Conservation (phyloP, 352 stramenopile species). For the Blastocystis sp. region DNA sequence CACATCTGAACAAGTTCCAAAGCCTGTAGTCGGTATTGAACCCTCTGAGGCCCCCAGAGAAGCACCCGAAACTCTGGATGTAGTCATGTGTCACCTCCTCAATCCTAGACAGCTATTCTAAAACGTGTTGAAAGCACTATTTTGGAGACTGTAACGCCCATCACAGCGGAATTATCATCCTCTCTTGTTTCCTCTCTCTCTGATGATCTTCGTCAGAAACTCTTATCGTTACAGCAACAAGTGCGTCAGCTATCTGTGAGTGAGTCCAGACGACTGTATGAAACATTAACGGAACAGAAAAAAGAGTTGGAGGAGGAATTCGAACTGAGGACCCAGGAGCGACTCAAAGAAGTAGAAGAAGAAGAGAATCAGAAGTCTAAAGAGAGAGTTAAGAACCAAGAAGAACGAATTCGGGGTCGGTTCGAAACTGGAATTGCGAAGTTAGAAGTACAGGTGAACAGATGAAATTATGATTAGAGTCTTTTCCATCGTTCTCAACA, state of each 20-base stretch:
- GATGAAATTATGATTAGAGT: neutral
- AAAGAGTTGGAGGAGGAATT: neutral
- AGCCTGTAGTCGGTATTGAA: neutral
- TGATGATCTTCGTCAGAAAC: neutral
- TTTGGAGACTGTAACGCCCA: neutral
- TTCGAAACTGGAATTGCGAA: neutral
- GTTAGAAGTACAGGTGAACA: neutral
- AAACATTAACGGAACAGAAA: neutral
- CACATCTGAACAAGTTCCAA: too few species aligned
- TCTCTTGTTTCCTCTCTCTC: neutral
- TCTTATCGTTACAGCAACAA: neutral
- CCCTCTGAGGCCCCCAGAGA: neutral
- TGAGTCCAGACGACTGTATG: neutral
- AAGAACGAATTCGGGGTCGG: neutral
- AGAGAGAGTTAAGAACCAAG: neutral
- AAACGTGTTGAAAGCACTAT: neutral
- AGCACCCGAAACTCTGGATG: neutral
- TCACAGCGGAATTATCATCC: neutral
- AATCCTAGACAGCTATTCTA: neutral
- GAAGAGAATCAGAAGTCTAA: neutral
- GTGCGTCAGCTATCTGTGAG: neutral
- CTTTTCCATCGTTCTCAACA: neutral
- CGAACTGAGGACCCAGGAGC: neutral
- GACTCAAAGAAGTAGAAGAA: neutral
- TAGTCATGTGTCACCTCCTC: neutral